phyloP scores from a whole-genome alignment of 2,329 filamentous ascomycete genomes.

The Arthrobotrys entomopaga region DNA sequence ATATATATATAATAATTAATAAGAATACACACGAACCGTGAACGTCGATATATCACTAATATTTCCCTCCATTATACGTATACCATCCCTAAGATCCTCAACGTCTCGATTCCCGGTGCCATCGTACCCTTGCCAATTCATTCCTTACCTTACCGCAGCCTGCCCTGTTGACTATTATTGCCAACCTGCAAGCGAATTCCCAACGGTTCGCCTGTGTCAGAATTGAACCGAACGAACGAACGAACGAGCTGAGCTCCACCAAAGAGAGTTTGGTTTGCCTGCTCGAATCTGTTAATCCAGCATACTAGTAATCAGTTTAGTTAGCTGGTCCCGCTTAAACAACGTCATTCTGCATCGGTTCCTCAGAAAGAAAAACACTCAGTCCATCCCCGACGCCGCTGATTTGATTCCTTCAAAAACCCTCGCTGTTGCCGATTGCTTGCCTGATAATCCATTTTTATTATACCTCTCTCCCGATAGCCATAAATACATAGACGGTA shows the following conservation, averaged over 20 bases:
- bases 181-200: neutral
- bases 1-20: no score
- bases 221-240: slow-evolving; percentile 10
- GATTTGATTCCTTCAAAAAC: neutral
- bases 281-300: neutral
- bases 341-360: slow-evolving; percentile 53
- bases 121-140: neutral
- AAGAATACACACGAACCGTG: neutral
- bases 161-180: neutral
- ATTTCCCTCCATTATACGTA: no score
- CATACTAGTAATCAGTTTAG: no score
- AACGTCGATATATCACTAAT: neutral
- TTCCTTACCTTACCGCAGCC: slow-evolving; percentile 13
- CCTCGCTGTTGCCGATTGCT: neutral
- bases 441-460: no score
- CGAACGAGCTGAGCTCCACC: slow-evolving; percentile 30
- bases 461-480: no score
- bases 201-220: slow-evolving; percentile 25
- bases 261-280: neutral
- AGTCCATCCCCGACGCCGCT: neutral
- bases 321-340: slow-evolving; percentile 24
- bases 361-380: slow-evolving; percentile 10
- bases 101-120: slow-evolving; percentile 13
- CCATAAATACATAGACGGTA: no score
- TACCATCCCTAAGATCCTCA: neutral